Base-by-base conservation (phyloP, 2,329 filamentous ascomycete genomes). In the Fusarium pseudocircinatum region DNA sequence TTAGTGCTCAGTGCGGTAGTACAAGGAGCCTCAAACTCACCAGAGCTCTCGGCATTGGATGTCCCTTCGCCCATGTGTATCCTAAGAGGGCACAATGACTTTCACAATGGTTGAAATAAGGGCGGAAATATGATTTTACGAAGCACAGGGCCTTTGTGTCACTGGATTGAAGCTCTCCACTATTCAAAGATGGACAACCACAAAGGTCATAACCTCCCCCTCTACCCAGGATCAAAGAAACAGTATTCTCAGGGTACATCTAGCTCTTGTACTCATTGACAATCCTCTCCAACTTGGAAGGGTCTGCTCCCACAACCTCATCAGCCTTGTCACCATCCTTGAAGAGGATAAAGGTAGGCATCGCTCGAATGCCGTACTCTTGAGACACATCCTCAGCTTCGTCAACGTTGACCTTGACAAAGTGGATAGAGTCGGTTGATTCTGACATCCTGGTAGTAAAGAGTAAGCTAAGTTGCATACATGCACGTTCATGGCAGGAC, bases 281-380 rank as follows among this genome's bases (percentile, higher is more conserved):
- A 28, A 54, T 6, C 6, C 0, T 13, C 20, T 58, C 40, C 8
- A 63, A 10, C 15, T 37, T 40, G 3, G 4, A 6, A 4, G 32
- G 62, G 18, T 53, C 26, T 13, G 44, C 60, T 18, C 67, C 67
- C 2, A 34, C 12, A 4, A 65, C 2, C 10, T 60, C 42, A 2
- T 42, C 37, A 9, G 7, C n/a, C 34, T 56, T 63, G 2, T 67
- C 40, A 0, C 69, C 69, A 8, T 67, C 14, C 22, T 56, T 59
- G 14, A 67, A 71, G 4, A 28, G 6, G 0, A 56, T 24, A 4
- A 71, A 72, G 1, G 69, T 67, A 5, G 69, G 69, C 69, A 72
- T 67, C 4, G 57, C 52, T 5, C 57, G 36, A 12, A 72, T 62
- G 0, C 47, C 53, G 5, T n/a, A 39, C 7, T 71, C 57, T 14